Percentiles rank a stretch among this genome's conserved stretches.
Conservation (phyloP, 768 basidiomycete species). For the Cyathus striatus region DNA sequence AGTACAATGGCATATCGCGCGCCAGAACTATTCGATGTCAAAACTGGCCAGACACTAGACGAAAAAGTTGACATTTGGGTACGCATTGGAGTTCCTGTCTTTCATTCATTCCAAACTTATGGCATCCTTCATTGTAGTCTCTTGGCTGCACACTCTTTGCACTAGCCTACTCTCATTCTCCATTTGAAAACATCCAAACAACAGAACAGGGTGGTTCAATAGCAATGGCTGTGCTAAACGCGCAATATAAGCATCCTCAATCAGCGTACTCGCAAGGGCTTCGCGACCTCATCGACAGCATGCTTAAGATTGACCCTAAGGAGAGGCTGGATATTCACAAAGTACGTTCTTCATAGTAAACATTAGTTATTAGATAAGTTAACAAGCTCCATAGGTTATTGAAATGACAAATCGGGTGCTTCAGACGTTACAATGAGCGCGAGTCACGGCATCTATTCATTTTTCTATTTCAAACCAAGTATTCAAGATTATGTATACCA, state of each 20-base stretch:
- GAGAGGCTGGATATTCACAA: constrained; percentile 83
- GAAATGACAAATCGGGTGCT: constrained; percentile 59
- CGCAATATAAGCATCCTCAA: constrained; percentile 84
- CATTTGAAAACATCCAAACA: constrained; percentile 89
- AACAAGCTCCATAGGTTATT: constrained; percentile 46
- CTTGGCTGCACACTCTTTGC: constrained; percentile 94
- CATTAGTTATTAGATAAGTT: neutral
- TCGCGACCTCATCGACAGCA: constrained; percentile 74
- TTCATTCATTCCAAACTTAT: constrained; percentile 1
- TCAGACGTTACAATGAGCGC: constrained; percentile 29
- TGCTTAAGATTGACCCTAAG: constrained; percentile 78
- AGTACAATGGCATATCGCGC: constrained; percentile 99
- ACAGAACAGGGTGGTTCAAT: constrained; percentile 95
- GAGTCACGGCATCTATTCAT: no score
- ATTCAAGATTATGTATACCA: no score
- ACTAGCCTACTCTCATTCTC: constrained; percentile 91
- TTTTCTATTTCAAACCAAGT: no score
- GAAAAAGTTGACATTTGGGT: constrained; percentile 99
- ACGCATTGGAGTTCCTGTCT: constrained; percentile 6
- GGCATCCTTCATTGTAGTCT: constrained; percentile 49
- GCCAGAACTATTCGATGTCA: constrained; percentile 96
- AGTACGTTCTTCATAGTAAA: constrained; percentile 35
- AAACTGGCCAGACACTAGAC: constrained; percentile 80
- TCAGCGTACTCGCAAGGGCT: constrained; percentile 86
- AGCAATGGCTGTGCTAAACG: constrained; percentile 95